phyloP scores from a whole-genome alignment of 169 alveolate species.

The Plasmodium ovale region DNA sequence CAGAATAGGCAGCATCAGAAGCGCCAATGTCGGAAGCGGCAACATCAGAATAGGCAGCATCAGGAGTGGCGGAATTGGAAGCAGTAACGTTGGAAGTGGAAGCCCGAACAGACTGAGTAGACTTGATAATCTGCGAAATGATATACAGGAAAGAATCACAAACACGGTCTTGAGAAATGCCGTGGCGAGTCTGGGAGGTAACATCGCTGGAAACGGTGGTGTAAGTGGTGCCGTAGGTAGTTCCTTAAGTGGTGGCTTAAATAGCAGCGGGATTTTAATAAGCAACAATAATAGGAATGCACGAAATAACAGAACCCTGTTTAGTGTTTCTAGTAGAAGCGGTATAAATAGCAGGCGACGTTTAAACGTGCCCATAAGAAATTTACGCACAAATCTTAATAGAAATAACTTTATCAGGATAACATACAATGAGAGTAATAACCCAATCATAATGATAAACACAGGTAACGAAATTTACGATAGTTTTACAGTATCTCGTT shows the following conservation, averaged over 20 bases:
- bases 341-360: conserved; percentile 32
- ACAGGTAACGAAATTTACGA: conserved; percentile 72
- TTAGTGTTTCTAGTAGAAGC: conserved; percentile 18
- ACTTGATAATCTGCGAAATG: conserved; percentile 11
- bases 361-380: conserved; percentile 41
- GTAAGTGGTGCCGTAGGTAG: neutral
- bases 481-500: conserved; percentile 55
- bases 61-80: neutral
- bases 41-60: neutral
- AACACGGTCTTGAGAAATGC: conserved; percentile 25
- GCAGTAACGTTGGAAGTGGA: neutral
- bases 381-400: conserved; percentile 4
- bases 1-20: neutral
- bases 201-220: neutral
- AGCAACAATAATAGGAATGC: conserved; percentile 5
- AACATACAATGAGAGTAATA: conserved; percentile 66
- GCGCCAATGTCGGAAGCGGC: neutral
- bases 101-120: conserved; percentile 10
- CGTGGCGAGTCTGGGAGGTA: neutral
- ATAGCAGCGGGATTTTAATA: neutral
- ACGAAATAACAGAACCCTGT: conserved; percentile 13
- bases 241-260: neutral
- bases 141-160: conserved; percentile 43
- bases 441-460: conserved; percentile 66
- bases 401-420: conserved; percentile 67